Conservation (phyloP, 2,329 filamentous ascomycete genomes). For the Apiospora hydei region DNA sequence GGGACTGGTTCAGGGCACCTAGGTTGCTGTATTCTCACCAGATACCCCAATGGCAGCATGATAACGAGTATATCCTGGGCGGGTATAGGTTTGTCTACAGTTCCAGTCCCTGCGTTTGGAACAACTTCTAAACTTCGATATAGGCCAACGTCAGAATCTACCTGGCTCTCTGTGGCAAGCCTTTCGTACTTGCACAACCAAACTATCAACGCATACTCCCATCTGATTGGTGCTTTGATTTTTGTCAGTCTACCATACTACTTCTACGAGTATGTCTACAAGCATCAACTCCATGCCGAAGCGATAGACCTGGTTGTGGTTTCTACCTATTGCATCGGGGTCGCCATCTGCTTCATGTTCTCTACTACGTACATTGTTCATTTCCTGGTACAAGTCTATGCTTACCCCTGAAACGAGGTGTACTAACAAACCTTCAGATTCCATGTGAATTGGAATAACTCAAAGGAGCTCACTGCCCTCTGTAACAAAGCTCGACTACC, state of each 20-base stretch:
- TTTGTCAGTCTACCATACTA: slow-evolving; percentile 24
- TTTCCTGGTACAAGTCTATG: background rate
- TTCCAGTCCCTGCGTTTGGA: background rate
- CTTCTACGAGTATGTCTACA: slow-evolving; percentile 15
- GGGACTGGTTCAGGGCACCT: background rate
- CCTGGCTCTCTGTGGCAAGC: slow-evolving; percentile 22
- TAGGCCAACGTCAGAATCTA: slow-evolving; percentile 25
- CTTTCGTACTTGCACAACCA: slow-evolving; percentile 23
- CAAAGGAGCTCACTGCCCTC: slow-evolving; percentile 9
- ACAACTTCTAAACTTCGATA: background rate
- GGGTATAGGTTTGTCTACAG: background rate
- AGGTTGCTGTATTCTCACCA: slow-evolving; percentile 12
- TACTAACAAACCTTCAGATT: background rate
- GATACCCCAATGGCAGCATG: slow-evolving; percentile 11
- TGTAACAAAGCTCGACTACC: slow-evolving; percentile 32
- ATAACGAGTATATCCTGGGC: slow-evolving; percentile 20
- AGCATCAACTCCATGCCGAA: background rate
- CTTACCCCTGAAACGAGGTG: background rate
- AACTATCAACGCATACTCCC: slow-evolving; percentile 25
- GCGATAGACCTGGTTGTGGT: slow-evolving; percentile 28
- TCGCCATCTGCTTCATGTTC: slow-evolving; percentile 29
- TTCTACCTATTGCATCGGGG: slow-evolving; percentile 30
- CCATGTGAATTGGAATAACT: slow-evolving; percentile 5
- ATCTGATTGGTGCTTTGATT: slow-evolving; percentile 23
- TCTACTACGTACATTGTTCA: slow-evolving; percentile 28